Base-by-base conservation (phyloP, 768 basidiomycete species). In the Crepidotus variabilis region DNA sequence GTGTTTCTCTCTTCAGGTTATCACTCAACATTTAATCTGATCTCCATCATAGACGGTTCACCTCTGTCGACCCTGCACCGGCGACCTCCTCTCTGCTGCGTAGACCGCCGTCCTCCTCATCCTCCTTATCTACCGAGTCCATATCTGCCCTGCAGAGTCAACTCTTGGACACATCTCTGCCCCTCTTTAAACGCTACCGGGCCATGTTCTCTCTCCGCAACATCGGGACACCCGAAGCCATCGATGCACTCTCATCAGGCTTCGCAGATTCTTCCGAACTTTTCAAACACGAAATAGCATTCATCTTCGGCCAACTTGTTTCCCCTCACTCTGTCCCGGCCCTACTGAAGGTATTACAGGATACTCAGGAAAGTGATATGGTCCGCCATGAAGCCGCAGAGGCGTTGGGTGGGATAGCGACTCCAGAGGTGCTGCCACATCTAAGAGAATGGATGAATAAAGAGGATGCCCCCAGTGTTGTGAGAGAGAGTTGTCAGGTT, bases 301-400 rank as follows among this genome's bases (percentile, higher is more conserved):
- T 98, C 70, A 89, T 99, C 47, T 98, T 98, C 65, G 97, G 97
- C 11, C 97, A 99, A 74, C 81, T 99, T 45, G 83, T 92, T 51
- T 94, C 92, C 1, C 78, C 88, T 5, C 86, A 94, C 67, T 89
- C 94, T 0, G 90, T 98, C 20, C 94, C 95, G 9, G 80, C 90
- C 0, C 78, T 99, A 32, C 68, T 98, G 34, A 71, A 80, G 36
- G 91, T 96, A 24, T 78, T 99, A n/a, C 76, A 83, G 60, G 75
- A 94, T 61, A 54, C 69, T 1, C 67, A 73, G 1, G 97, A 98
- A 71, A 87, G 87, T 10, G 93, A 94, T 55, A 98, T 99, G 96
- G 97, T 99, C 9, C 84, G 97, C 32, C 97, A 99, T 63, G 97
- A 99, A 71, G 97, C 96, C 22, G 97, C 97, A 2, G 97, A 99